Evolutionary conservation across 176 grass and related monocot species (phyloP), one percentile per base, ranked within the genome.

Genomic region (Triticum dicoccoides): DNA sequence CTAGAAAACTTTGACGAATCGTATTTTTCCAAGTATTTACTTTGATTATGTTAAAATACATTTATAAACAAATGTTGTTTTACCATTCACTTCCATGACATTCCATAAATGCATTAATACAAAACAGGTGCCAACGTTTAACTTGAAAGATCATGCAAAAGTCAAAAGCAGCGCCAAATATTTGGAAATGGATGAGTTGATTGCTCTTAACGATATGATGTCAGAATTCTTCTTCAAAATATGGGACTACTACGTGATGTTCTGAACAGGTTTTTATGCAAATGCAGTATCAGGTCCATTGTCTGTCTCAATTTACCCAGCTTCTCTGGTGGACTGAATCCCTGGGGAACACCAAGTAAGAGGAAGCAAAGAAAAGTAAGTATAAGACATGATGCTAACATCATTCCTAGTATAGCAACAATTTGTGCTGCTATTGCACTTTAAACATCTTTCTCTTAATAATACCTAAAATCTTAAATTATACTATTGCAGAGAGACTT

Each of bases 261-360:
- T 65, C 86, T 93, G 6, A 96, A 35, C 61, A 83, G 76, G 11
- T 25, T 91, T 69, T 80, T 80, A 63, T 39, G 25, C 35, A 73
- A 86, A 91, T 96, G 82, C 97, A 98, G 97, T 91, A 94, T 98
- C 39, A 85, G 94, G 85, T 98, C 97, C 5, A 91, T 98, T 82
- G 92, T 96, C 58, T 98, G 97, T 88, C 97, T 98, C 65, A 98
- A 88, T 89, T 84, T 98, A 83, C 97, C 97, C 47, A 98, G 97
- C 85, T 98, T 98, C 80, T 98, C 97, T 68, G 97, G 97, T 76
- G 97, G 97, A 85, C 82, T 98, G 47, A 98, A 98, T 78, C 96
- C 97, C 61, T 98, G 97, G 97, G 97, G 97, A 83, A 85, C 94
- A 80, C 97, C 97, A 83, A 91, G 86, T 86, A 89, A 85, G 49